Evolutionary conservation across 768 basidiomycete genomes (phyloP).

Genomic region (Rhodotorula diobovata): DNA sequence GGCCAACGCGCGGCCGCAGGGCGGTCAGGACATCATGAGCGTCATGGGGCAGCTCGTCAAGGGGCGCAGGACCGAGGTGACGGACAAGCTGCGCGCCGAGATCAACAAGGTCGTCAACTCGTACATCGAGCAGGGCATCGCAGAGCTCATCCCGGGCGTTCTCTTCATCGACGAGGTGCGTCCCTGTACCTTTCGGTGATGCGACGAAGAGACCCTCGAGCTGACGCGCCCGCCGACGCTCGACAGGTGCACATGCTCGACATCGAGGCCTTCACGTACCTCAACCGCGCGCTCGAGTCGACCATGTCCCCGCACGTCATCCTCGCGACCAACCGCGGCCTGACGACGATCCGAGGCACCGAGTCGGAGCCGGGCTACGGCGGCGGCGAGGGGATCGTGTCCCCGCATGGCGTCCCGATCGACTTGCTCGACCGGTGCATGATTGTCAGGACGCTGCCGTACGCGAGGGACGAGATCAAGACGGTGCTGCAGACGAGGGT

Average conservation of each 20-base stretch:
- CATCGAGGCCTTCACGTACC: conserved; percentile 97
- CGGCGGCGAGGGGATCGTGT: conserved; percentile 63
- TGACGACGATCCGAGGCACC: conserved; percentile 86
- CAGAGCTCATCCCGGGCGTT: conserved; percentile 94
- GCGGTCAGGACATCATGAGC: conserved; percentile 98
- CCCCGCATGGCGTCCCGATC: conserved; percentile 88
- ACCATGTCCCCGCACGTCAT: conserved; percentile 97
- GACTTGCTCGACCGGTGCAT: conserved; percentile 91
- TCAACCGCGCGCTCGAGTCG: conserved; percentile 91
- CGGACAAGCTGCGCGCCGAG: conserved; percentile 88
- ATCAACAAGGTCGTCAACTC: conserved; percentile 96
- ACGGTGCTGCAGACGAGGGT: conserved; percentile 82
- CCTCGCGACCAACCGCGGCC: conserved; percentile 91
- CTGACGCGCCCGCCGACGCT: not conserved
- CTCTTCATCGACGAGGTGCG: conserved; percentile 96
- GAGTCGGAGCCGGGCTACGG: conserved; percentile 48
- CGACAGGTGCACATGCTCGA: conserved; percentile 96
- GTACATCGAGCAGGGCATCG: conserved; percentile 97
- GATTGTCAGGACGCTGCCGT: conserved; percentile 86
- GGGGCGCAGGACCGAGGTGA: conserved; percentile 89
- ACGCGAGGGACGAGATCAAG: conserved; percentile 75
- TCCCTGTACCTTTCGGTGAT: not conserved
- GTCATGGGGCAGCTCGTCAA: conserved; percentile 89
- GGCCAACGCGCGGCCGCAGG: conserved; percentile 85
- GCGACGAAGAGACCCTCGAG: too few species aligned